phyloP scores from a whole-genome alignment of 139 green algal species.

The Chlamydomonas eustigma region DNA sequence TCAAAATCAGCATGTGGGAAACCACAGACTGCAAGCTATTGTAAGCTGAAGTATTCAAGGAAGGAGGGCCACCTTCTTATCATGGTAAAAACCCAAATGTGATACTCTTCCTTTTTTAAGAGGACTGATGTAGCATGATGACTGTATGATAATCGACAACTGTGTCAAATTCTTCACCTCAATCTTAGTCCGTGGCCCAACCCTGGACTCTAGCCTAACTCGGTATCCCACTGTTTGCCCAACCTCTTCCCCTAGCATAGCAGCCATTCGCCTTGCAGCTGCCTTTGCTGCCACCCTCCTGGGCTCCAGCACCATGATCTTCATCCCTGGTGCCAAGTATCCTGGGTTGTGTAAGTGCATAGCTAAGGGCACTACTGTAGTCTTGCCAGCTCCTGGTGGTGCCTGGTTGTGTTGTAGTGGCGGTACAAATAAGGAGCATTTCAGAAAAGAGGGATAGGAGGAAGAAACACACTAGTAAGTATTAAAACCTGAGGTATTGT shows the following conservation, averaged over 20 bases:
- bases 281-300: constrained; percentile 60
- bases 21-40: neutral
- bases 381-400: constrained; percentile 67
- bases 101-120: neutral
- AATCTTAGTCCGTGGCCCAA: constrained; percentile 6
- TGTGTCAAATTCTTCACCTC: constrained; percentile 1
- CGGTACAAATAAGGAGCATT: too few species aligned
- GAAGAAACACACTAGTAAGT: neutral
- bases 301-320: constrained; percentile 53
- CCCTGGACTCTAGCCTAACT: constrained; percentile 43
- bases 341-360: constrained; percentile 35
- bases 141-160: neutral
- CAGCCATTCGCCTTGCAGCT: constrained; percentile 58
- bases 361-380: constrained; percentile 60
- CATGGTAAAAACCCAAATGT: neutral
- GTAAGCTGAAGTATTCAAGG: neutral
- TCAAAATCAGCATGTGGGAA: too few species aligned
- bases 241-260: constrained; percentile 43
- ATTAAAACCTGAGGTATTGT: neutral
- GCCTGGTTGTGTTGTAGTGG: constrained; percentile 49
- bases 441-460: neutral
- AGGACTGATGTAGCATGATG: neutral
- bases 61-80: neutral
- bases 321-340: constrained; percentile 26
- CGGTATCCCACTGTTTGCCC: constrained; percentile 40